A percentile compares a stretch with the other conserved stretches of the same genome.
Evolutionary conservation across 768 basidiomycete species (phyloP).

Genomic region (Tricholoma matsutake): DNA sequence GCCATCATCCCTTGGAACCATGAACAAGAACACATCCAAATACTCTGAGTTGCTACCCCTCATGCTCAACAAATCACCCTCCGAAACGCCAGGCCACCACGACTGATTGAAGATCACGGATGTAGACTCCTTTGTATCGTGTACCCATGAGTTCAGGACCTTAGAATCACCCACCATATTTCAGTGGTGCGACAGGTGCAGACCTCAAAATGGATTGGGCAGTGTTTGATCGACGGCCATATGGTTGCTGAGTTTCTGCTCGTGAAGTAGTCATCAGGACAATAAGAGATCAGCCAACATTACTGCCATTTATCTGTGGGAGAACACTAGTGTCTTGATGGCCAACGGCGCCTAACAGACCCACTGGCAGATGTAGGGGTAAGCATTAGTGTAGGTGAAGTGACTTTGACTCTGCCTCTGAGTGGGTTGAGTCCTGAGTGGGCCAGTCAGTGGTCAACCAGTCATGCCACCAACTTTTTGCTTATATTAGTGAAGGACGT

Average conservation of each 20-base stretch:
- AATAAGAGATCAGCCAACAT: too few species aligned
- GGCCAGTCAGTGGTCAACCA: too few species aligned
- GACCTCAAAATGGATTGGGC: conserved; percentile 61
- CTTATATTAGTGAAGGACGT: too few species aligned
- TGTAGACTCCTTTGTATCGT: conserved; percentile 59
- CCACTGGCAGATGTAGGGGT: too few species aligned
- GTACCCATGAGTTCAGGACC: conserved; percentile 70
- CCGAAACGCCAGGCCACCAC: conserved; percentile 74
- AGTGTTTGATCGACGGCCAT: conserved; percentile 69
- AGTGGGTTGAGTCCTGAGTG: too few species aligned
- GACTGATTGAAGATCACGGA: conserved; percentile 67
- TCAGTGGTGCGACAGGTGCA: conserved; percentile 42
- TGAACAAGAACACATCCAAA: conserved; percentile 54
- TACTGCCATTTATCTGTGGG: too few species aligned
- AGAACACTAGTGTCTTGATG: too few species aligned
- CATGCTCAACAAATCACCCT: conserved; percentile 72
- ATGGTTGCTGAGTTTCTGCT: conserved; percentile 61
- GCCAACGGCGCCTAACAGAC: too few species aligned
- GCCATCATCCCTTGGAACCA: conserved; percentile 64
- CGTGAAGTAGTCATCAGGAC: conserved; percentile 61
- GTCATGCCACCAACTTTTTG: too few species aligned
- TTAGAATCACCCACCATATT: conserved; percentile 63
- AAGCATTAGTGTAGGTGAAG: too few species aligned
- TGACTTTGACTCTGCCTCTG: too few species aligned
- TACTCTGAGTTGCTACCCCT: conserved; percentile 39